Conservation (phyloP, 768 basidiomycete genomes). For the Pluteus cervinus region DNA sequence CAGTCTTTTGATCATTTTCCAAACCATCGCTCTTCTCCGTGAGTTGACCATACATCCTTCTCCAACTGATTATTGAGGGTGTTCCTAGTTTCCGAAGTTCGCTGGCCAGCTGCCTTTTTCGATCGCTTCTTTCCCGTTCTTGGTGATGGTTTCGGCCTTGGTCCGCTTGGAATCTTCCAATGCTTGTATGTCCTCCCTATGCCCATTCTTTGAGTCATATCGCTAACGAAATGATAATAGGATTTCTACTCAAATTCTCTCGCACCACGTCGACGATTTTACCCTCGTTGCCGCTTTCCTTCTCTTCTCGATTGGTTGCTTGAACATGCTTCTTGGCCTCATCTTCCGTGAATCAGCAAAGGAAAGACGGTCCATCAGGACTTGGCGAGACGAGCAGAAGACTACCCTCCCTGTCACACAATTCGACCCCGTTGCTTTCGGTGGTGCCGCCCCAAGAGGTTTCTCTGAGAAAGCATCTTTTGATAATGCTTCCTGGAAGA, state of each 20-base stretch:
- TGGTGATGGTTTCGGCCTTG: conserved; percentile 81
- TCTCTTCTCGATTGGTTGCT: conserved; percentile 75
- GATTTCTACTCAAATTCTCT: conserved; percentile 64
- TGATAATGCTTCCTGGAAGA: conserved; percentile 23
- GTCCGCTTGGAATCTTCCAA: conserved; percentile 84
- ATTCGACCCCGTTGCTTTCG: conserved; percentile 1
- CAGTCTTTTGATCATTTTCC: conserved; percentile 79
- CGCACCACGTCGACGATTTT: conserved; percentile 77
- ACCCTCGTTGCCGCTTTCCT: conserved; percentile 85
- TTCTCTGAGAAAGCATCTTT: conserved; percentile 16
- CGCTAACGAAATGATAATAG: conserved; percentile 20
- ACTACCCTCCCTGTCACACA: conserved; percentile 40
- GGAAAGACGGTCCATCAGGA: conserved; percentile 56
- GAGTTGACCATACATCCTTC: conserved; percentile 15
- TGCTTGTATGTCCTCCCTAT: conserved; percentile 49
- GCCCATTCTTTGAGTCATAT: background rate
- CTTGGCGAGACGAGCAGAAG: conserved; percentile 57
- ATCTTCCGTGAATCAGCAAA: conserved; percentile 70
- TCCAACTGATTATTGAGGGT: background rate
- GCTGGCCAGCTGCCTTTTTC: conserved; percentile 77
- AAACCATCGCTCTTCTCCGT: conserved; percentile 69
- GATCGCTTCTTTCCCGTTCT: conserved; percentile 88
- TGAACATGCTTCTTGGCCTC: conserved; percentile 79
- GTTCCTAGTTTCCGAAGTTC: conserved; percentile 58
- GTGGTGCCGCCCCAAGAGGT: conserved; percentile 1